Evolutionary conservation across 805 yeast genomes (phyloP).

Genomic region (Wickerhamiella dianesei): DNA sequence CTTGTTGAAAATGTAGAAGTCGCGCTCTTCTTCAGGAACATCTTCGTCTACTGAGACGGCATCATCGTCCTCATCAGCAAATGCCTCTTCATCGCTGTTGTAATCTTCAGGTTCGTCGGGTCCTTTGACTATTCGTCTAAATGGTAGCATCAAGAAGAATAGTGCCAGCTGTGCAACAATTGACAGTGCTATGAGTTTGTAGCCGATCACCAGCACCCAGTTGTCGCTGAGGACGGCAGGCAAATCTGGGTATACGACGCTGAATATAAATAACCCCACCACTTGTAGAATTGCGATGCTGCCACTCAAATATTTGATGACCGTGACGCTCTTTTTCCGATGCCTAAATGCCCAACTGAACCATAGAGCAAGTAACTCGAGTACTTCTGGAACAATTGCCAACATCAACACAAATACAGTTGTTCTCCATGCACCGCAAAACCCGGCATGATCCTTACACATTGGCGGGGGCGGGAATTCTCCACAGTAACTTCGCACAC

Average conservation of each 20-base stretch:
- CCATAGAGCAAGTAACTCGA: constrained; percentile 10
- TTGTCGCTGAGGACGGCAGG: constrained; percentile 13
- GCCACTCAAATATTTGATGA: constrained; percentile 11
- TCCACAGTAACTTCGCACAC: constrained; percentile 3
- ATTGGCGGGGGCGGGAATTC: constrained; percentile 18
- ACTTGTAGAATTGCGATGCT: constrained; percentile 16
- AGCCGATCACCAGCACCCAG: constrained; percentile 19
- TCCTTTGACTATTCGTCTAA: constrained; percentile 18
- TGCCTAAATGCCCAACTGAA: constrained; percentile 16
- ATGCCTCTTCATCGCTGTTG: constrained; percentile 13
- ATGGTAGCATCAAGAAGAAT: constrained; percentile 14
- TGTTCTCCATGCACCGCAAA: constrained; percentile 23
- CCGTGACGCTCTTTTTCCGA: constrained; percentile 16
- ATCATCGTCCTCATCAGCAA: constrained; percentile 12
- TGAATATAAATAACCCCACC: constrained; percentile 14
- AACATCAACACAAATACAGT: constrained; percentile 20
- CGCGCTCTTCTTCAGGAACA: constrained; percentile 17
- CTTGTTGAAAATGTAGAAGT: constrained; percentile 18
- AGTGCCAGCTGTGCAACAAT: constrained; percentile 12
- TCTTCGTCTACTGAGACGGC: constrained; percentile 17
- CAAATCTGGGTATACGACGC: constrained; percentile 11
- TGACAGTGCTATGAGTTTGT: constrained; percentile 14
- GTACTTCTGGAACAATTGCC: constrained; percentile 17
- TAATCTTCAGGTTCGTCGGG: constrained; percentile 11
- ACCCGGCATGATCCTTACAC: constrained; percentile 12